Evolutionary conservation across 192 early-diverging fungal genomes (phyloP).

Genomic region (Mycoemilia scoparia): DNA sequence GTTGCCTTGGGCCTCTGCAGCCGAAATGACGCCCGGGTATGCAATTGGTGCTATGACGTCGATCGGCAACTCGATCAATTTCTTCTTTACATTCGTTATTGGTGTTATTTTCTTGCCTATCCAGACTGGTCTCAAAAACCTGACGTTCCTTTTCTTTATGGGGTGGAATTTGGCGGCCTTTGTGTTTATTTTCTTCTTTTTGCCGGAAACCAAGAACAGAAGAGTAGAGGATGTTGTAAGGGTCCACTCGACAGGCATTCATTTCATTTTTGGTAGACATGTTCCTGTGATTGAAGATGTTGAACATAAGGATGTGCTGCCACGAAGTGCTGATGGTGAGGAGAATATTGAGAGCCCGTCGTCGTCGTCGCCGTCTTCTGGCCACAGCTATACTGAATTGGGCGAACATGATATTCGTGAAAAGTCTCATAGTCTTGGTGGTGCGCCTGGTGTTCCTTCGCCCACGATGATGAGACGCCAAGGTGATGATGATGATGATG

Average conservation of each 20-base stretch:
- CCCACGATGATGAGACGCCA: too few relatives aligned
- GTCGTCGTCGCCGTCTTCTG: too few relatives aligned
- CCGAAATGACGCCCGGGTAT: conserved; percentile 59
- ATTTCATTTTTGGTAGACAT: conserved; percentile 27
- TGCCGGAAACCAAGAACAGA: conserved; percentile 74
- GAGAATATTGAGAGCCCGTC: too few relatives aligned
- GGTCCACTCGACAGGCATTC: conserved; percentile 22
- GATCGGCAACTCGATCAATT: conserved; percentile 57
- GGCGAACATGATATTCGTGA: too few relatives aligned
- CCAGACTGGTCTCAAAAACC: conserved; percentile 25
- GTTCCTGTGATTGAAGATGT: too few relatives aligned
- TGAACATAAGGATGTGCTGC: too few relatives aligned
- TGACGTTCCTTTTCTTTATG: conserved; percentile 52
- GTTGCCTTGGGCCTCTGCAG: conserved; percentile 64
- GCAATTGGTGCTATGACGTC: conserved; percentile 51
- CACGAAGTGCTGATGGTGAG: too few relatives aligned
- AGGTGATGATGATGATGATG: too few relatives aligned
- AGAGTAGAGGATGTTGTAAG: conserved; percentile 46
- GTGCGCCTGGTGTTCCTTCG: too few relatives aligned
- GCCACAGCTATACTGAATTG: too few relatives aligned
- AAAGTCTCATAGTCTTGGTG: too few relatives aligned
- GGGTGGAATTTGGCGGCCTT: conserved; percentile 41
- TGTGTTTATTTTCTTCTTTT: conserved; percentile 44
- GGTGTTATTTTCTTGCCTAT: conserved; percentile 44
- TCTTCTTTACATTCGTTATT: conserved; percentile 40